phyloP scores from a whole-genome alignment of 768 basidiomycete genomes.

The Pleurotus tuoliensis region DNA sequence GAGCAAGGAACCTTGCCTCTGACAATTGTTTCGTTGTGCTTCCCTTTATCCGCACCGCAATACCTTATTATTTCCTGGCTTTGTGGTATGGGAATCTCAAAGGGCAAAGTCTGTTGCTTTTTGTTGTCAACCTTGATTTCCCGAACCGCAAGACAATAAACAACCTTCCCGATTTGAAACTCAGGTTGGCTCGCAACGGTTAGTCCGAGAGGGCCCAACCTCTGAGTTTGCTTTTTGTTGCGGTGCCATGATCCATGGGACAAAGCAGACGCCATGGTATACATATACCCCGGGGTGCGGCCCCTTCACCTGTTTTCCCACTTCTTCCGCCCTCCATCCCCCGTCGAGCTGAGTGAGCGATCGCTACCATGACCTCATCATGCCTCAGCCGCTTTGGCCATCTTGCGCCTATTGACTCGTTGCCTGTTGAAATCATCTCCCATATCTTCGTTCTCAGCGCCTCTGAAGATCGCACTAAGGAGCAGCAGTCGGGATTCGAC shows the following conservation, averaged over 20 bases:
- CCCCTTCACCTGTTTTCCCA: conserved; percentile 32
- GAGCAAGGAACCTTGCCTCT: not conserved
- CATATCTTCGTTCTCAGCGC: conserved; percentile 51
- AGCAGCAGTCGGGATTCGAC: conserved; percentile 28
- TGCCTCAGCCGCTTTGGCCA: not conserved
- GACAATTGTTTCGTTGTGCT: not conserved
- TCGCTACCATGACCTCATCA: not conserved
- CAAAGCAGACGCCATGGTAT: conserved; percentile 3
- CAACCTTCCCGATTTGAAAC: conserved; percentile 6
- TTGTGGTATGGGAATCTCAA: conserved; percentile 3
- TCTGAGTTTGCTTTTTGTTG: conserved; percentile 6
- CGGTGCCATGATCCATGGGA: conserved; percentile 1
- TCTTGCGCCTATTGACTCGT: conserved; percentile 30
- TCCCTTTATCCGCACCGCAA: no score
- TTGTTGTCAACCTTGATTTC: conserved; percentile 8
- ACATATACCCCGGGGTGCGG: conserved; percentile 8
- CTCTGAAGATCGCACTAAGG: conserved; percentile 21
- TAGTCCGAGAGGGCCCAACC: conserved; percentile 3
- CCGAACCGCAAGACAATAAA: conserved; percentile 7
- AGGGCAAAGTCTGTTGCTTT: conserved; percentile 6
- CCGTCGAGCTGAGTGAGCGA: not conserved
- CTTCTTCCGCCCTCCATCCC: conserved; percentile 25
- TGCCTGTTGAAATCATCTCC: conserved; percentile 56
- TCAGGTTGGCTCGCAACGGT: conserved; percentile 8
- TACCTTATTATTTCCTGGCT: not conserved